A percentile compares a stretch with the other conserved stretches of the same genome.
Evolutionary conservation across 2,329 filamentous ascomycete species (phyloP).

Genomic region (Trichocomaceae sp.): DNA sequence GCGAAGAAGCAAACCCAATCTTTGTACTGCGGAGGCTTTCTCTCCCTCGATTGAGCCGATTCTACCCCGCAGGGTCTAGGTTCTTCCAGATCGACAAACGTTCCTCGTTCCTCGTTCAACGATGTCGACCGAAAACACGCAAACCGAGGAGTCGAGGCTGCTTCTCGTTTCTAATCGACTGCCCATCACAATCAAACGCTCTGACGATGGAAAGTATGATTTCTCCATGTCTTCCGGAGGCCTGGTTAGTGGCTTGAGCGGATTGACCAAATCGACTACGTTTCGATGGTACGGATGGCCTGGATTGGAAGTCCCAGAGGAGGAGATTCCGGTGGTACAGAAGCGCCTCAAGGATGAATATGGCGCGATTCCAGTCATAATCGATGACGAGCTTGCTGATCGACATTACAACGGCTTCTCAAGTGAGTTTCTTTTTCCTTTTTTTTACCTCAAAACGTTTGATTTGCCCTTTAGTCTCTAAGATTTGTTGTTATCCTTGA

Average conservation of each 20-base stretch:
- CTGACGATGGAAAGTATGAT: conserved; percentile 82
- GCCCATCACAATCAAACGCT: conserved; percentile 92
- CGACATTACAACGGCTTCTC: conserved; percentile 97
- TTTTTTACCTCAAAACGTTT: background rate
- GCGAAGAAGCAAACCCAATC: background rate
- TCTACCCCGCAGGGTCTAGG: background rate
- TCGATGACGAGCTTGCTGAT: conserved; percentile 88
- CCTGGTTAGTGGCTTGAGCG: conserved; percentile 86
- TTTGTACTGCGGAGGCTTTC: no score
- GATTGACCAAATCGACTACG: conserved; percentile 81
- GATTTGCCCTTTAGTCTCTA: background rate
- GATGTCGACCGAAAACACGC: conserved; percentile 32
- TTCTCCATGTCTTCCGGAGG: conserved; percentile 97
- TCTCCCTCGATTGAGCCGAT: no score
- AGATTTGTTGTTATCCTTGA: conserved; percentile 9
- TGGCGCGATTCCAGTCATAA: conserved; percentile 83
- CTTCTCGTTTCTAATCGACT: conserved; percentile 90
- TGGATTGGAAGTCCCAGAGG: conserved; percentile 81
- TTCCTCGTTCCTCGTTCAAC: no score
- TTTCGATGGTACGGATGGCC: conserved; percentile 99
- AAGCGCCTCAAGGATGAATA: conserved; percentile 79
- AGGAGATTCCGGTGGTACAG: conserved; percentile 67
- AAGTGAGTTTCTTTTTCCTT: conserved; percentile 52
- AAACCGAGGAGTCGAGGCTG: conserved; percentile 45
- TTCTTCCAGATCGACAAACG: background rate